phyloP scores from a whole-genome alignment of 495 filamentous ascomycete species.

The Podospora appendiculata region DNA sequence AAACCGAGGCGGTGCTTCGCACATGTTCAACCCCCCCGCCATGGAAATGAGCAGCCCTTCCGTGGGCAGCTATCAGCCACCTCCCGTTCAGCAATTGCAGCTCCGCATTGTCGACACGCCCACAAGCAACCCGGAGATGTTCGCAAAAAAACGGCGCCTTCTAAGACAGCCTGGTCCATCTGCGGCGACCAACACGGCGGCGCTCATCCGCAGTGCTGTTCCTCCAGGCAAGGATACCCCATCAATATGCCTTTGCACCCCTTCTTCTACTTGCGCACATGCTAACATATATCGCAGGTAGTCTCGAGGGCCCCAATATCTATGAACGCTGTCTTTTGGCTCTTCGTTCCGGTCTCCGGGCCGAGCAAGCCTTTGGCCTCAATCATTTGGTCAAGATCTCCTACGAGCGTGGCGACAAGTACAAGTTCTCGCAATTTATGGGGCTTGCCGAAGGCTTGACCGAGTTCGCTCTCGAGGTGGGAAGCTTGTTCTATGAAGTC shows the following conservation, averaged over 20 bases:
- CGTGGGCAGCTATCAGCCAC: slow-evolving; percentile 53
- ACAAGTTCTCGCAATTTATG: slow-evolving; percentile 87
- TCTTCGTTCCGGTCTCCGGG: slow-evolving; percentile 68
- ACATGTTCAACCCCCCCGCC: slow-evolving; percentile 26
- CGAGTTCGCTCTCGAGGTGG: slow-evolving; percentile 69
- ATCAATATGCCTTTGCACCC: background rate
- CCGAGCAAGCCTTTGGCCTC: slow-evolving; percentile 81
- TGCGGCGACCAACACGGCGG: slow-evolving; percentile 15
- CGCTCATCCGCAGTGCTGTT: slow-evolving; percentile 11
- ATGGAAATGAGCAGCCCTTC: slow-evolving; percentile 39
- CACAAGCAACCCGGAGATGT: slow-evolving; percentile 56
- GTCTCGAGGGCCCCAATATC: slow-evolving; percentile 71
- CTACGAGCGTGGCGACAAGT: slow-evolving; percentile 89
- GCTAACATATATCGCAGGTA: slow-evolving; percentile 32
- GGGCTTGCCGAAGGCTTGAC: slow-evolving; percentile 83
- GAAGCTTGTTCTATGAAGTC: slow-evolving; percentile 69
- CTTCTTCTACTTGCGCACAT: background rate
- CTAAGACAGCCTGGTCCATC: slow-evolving; percentile 15
- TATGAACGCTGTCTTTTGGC: slow-evolving; percentile 77
- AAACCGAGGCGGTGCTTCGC: slow-evolving; percentile 30
- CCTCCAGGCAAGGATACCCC: slow-evolving; percentile 15
- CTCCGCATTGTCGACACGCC: slow-evolving; percentile 66
- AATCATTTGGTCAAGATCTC: slow-evolving; percentile 94
- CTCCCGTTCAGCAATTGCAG: slow-evolving; percentile 44
- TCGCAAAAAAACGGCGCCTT: slow-evolving; percentile 38